phyloP scores from a whole-genome alignment of 169 alveolate species.

The Plasmodium coatneyi region DNA sequence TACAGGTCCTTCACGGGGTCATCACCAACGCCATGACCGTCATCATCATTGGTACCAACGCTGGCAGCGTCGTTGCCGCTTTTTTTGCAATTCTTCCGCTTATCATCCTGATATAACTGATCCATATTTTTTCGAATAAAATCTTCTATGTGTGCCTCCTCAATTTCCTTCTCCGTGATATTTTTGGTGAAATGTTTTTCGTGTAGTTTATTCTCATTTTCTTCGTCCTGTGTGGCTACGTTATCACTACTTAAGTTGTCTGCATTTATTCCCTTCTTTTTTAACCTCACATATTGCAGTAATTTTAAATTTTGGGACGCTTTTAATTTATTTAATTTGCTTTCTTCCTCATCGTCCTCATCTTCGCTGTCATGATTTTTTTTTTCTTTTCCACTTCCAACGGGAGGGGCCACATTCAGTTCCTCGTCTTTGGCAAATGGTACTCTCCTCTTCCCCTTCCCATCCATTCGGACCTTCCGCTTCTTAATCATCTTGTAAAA shows the following conservation, averaged over 20 bases:
- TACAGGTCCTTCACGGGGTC: slow-evolving; percentile 24
- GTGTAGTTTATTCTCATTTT: slow-evolving; percentile 31
- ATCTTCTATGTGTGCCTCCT: slow-evolving; percentile 60
- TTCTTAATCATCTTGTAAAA: slow-evolving; percentile 18
- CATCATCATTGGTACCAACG: background rate
- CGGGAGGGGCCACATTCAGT: background rate
- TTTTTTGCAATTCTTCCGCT: background rate
- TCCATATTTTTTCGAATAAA: slow-evolving; percentile 63
- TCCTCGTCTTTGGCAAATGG: slow-evolving; percentile 49
- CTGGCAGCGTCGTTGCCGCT: background rate
- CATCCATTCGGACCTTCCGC: slow-evolving; percentile 18
- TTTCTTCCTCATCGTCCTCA: slow-evolving; percentile 31
- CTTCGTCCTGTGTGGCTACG: slow-evolving; percentile 24
- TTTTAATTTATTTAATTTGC: slow-evolving; percentile 27
- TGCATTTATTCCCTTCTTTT: slow-evolving; percentile 69
- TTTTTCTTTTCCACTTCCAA: background rate
- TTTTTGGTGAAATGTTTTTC: slow-evolving; percentile 71
- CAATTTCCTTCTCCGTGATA: slow-evolving; percentile 67
- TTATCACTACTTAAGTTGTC: slow-evolving; percentile 21
- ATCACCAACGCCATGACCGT: background rate
- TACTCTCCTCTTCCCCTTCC: slow-evolving; percentile 4
- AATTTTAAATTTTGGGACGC: slow-evolving; percentile 43
- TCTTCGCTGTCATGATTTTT: background rate
- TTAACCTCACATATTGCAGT: slow-evolving; percentile 50
- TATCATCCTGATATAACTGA: slow-evolving; percentile 24